These are phyloP conservation scores for Pholiota microspora DNA, from an alignment of 768 basidiomycete species.

Conservation along the genomic window DNA sequence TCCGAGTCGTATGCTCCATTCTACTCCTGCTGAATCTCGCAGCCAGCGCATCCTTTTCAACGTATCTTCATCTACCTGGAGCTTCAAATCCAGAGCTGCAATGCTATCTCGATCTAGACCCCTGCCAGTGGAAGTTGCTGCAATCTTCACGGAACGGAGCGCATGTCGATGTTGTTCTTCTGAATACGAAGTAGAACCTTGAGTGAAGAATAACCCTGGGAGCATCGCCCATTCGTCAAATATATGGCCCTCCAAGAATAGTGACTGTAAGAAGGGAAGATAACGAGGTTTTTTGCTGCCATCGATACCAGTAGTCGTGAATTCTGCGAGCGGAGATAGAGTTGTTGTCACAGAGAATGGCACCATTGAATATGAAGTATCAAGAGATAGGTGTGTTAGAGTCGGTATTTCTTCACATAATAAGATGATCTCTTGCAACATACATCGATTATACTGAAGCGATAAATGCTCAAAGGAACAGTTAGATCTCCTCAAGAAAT, in stretches of 20 bases:
- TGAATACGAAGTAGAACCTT: background rate
- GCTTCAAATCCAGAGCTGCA: no score
- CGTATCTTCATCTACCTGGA: no score
- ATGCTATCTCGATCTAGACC: no score
- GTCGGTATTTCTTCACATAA: background rate
- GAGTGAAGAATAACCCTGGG: background rate
- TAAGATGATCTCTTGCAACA: background rate
- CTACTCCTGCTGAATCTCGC: no score
- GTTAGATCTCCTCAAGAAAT: background rate
- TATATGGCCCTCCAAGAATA: background rate
- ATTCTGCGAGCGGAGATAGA: background rate
- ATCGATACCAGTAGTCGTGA: background rate
- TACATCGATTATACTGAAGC: background rate
- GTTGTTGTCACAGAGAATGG: background rate
- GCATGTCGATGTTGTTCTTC: background rate
- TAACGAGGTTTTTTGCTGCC: background rate
- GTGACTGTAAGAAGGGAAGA: background rate
- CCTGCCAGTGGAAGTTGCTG: no score
- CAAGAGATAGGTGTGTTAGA: background rate
- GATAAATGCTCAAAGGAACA: background rate
- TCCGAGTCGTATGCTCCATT: no score
- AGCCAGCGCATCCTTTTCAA: no score
- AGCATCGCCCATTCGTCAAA: background rate
- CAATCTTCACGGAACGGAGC: background rate
- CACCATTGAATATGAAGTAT: background rate